Conservation (phyloP, 306 rosid genomes). For the Cercis canadensis region DNA sequence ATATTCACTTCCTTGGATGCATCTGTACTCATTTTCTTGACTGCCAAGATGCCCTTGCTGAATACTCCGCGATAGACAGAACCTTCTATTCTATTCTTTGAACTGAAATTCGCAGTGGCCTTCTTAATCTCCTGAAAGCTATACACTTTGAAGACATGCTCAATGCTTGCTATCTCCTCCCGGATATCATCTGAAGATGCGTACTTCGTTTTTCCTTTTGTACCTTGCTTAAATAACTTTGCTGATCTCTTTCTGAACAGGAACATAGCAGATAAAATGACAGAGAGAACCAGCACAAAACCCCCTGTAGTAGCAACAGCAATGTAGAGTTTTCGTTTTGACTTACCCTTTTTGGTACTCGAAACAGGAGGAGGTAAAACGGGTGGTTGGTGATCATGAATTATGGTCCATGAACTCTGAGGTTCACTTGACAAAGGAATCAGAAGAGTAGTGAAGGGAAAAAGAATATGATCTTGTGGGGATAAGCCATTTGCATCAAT, state of each 20-base stretch:
- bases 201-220: background rate
- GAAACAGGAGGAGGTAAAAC: conserved; percentile 21
- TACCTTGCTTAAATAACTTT: background rate
- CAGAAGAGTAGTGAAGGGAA: conserved; percentile 60
- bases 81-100: conserved; percentile 55
- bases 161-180: conserved; percentile 57
- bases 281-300: conserved; percentile 27
- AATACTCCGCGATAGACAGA: conserved; percentile 54
- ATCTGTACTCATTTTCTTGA: conserved; percentile 52
- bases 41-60: conserved; percentile 43
- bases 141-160: conserved; percentile 47
- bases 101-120: conserved; percentile 59
- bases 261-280: background rate
- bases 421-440: conserved; percentile 63
- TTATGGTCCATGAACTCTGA: conserved; percentile 40
- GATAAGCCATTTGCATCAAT: conserved; percentile 60
- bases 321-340: conserved; percentile 24
- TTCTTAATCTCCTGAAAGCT: conserved; percentile 48
- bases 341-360: too few species aligned
- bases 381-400: conserved; percentile 14
- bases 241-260: conserved; percentile 36
- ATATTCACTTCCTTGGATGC: conserved; percentile 63
- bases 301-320: conserved; percentile 37
- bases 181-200: conserved; percentile 45
- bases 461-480: conserved; percentile 30